phyloP scores from a whole-genome alignment of 768 basidiomycete genomes.

The Lactarius trivialis region DNA sequence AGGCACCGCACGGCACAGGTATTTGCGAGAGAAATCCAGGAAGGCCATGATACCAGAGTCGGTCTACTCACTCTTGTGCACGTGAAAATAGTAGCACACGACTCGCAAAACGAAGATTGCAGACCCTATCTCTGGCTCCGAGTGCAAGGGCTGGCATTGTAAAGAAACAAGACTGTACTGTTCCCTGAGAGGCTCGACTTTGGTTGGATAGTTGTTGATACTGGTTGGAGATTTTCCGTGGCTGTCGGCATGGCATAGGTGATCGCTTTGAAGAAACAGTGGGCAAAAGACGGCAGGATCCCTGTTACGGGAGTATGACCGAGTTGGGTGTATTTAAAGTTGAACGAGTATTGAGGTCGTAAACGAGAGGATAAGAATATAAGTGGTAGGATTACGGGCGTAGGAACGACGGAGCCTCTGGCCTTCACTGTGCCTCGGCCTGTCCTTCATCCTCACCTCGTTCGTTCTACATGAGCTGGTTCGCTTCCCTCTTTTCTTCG shows the following conservation, averaged over 20 bases:
- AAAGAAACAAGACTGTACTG: background rate
- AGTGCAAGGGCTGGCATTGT: background rate
- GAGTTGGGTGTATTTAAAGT: background rate
- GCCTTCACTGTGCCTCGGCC: background rate
- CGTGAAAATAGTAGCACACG: background rate
- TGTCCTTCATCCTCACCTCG: conserved; percentile 6
- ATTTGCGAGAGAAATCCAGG: background rate
- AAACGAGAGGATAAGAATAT: background rate
- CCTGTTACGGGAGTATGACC: background rate
- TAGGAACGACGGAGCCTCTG: background rate
- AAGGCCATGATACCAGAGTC: background rate
- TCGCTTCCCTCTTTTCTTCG: conserved; percentile 56
- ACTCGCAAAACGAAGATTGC: background rate
- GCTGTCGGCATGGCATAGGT: background rate
- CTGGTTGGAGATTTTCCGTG: background rate
- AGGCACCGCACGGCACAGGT: background rate
- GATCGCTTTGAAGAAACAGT: background rate
- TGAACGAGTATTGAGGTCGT: background rate
- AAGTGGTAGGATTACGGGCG: background rate
- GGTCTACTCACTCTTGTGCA: background rate
- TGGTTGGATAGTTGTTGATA: background rate
- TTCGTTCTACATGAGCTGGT: conserved; percentile 61
- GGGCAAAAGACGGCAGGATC: background rate
- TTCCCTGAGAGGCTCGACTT: background rate
- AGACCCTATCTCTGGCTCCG: background rate